These are phyloP conservation scores for Annulohypoxylon nitens DNA, from an alignment of 495 filamentous ascomycete genomes.

Conservation along the genomic window DNA sequence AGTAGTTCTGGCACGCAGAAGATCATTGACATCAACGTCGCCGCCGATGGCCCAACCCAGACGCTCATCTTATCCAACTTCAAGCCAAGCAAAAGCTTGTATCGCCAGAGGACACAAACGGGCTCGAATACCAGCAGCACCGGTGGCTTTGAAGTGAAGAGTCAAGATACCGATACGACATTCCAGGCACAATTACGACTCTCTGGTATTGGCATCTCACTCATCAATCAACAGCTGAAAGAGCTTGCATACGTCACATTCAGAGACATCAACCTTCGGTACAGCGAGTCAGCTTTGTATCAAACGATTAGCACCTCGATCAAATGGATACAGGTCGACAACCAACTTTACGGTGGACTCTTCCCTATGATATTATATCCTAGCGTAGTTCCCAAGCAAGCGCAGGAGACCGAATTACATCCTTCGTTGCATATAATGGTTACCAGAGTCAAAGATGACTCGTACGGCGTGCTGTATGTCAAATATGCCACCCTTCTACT, in stretches of 20 bases:
- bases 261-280: conserved; percentile 91
- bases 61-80: conserved; percentile 95
- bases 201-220: conserved; percentile 91
- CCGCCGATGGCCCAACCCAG: conserved; percentile 94
- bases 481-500: conserved; percentile 95
- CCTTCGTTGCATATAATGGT: conserved; percentile 93
- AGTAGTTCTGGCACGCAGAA: conserved; percentile 75
- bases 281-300: conserved; percentile 89
- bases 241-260: conserved; percentile 95
- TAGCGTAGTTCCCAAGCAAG: conserved; percentile 98
- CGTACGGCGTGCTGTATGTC: conserved; percentile 97
- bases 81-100: conserved; percentile 92
- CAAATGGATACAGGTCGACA: conserved; percentile 99
- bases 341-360: conserved; percentile 97
- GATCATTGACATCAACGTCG: conserved; percentile 95
- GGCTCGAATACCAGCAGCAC: conserved; percentile 64
- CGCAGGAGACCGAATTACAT: conserved; percentile 96
- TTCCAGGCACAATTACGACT: conserved; percentile 90
- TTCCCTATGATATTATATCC: conserved; percentile 98
- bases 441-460: conserved; percentile 96
- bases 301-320: conserved; percentile 90
- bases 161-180: conserved; percentile 84
- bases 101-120: conserved; percentile 82
- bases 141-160: conserved; percentile 91
- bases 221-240: conserved; percentile 91